These are phyloP conservation scores for Ceratocystis diversiconidia DNA, from an alignment of 2,329 filamentous ascomycete genomes.

Conservation along the genomic window DNA sequence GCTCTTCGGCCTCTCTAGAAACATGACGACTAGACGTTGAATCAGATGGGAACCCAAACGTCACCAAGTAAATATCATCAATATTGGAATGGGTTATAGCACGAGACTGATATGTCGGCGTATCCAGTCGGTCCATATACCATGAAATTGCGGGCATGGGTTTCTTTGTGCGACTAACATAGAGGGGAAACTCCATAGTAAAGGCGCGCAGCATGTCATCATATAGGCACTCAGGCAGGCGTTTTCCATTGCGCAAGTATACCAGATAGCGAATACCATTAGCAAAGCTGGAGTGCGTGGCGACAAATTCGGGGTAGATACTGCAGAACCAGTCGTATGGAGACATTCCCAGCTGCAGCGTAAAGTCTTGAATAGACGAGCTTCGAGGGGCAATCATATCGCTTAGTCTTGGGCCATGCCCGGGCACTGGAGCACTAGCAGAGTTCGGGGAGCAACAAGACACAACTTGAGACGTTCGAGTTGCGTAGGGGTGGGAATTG, in stretches of 20 bases:
- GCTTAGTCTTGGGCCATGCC: background rate
- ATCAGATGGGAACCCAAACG: slow-evolving; percentile 2
- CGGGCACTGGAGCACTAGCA: background rate
- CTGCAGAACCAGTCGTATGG: slow-evolving; percentile 29
- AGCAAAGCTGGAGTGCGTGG: slow-evolving; percentile 31
- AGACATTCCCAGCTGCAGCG: background rate
- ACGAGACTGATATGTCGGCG: slow-evolving; percentile 23
- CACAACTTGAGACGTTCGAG: background rate
- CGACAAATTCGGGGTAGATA: slow-evolving; percentile 32
- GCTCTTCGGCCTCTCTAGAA: background rate
- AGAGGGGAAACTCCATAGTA: slow-evolving; percentile 29
- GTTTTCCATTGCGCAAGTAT: slow-evolving; percentile 25
- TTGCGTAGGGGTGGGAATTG: background rate
- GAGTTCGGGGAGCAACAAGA: no score
- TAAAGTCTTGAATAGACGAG: background rate
- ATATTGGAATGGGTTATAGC: slow-evolving; percentile 28
- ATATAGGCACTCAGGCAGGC: slow-evolving; percentile 32
- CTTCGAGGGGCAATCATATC: background rate
- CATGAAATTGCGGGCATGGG: slow-evolving; percentile 30
- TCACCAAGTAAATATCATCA: slow-evolving; percentile 21
- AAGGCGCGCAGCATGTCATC: slow-evolving; percentile 40
- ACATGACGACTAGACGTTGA: background rate
- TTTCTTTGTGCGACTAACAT: slow-evolving; percentile 25
- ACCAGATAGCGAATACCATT: slow-evolving; percentile 32
- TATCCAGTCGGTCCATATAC: slow-evolving; percentile 26